These are phyloP conservation scores for Pigoraptor vietnamica DNA, from an alignment of 78 protist species.

Conservation along the genomic window DNA sequence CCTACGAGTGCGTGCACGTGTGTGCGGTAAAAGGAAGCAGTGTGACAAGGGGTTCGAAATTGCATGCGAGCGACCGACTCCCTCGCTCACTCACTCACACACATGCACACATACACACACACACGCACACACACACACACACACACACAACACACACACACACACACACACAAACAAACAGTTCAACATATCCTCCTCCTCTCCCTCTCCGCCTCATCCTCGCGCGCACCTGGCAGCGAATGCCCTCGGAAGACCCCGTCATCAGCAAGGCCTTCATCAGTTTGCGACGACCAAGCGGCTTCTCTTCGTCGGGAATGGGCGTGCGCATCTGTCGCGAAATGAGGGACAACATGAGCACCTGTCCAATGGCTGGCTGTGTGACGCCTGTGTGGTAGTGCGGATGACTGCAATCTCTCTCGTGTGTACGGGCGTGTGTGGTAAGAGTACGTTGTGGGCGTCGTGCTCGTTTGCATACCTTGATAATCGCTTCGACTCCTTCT, in stretches of 20 bases:
- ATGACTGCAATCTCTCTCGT: no score
- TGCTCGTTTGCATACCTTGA: not conserved
- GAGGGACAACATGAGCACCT: not conserved
- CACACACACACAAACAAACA: not conserved
- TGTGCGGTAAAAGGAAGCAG: no score
- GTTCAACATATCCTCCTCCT: not conserved
- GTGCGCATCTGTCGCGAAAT: not conserved
- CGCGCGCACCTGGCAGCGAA: not conserved
- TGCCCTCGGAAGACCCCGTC: not conserved
- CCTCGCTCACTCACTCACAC: not conserved
- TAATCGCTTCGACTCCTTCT: not conserved
- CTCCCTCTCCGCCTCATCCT: not conserved
- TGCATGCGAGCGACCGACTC: no score
- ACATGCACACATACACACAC: no score
- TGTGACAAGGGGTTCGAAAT: not conserved
- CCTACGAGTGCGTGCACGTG: not conserved
- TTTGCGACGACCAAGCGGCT: not conserved
- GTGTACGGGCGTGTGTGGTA: no score
- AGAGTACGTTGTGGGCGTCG: no score
- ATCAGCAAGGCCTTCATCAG: not conserved
- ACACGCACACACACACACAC: not conserved
- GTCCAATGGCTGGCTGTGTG: not conserved
- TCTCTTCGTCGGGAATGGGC: not conserved
- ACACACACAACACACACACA: no score
- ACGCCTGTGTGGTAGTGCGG: not conserved